Evolutionary conservation across 2,329 filamentous ascomycete species (phyloP).

Genomic region (Fusarium sp.): DNA sequence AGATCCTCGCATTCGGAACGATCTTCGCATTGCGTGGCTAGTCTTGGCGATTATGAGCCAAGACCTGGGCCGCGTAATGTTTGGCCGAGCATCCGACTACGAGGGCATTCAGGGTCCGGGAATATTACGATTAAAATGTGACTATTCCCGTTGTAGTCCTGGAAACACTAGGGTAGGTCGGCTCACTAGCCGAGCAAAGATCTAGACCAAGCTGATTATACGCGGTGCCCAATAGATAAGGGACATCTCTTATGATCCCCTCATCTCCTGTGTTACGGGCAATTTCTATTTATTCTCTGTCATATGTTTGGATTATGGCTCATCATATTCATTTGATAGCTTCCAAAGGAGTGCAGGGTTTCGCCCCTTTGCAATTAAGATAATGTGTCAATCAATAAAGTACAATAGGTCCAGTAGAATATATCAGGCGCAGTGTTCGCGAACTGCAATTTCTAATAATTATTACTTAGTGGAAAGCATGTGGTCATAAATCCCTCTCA

Average conservation of each 20-base stretch:
- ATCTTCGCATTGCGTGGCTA: conserved; percentile 8
- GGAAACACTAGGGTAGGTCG: not conserved
- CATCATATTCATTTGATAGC: not conserved
- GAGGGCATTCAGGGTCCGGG: not conserved
- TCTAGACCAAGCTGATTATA: not conserved
- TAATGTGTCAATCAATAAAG: too few relatives aligned
- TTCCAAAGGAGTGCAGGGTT: too few relatives aligned
- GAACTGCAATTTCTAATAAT: not conserved
- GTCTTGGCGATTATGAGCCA: conserved; percentile 26
- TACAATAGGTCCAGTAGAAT: not conserved
- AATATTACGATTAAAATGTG: not conserved
- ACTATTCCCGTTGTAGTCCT: not conserved
- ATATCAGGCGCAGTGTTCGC: not conserved
- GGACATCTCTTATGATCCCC: not conserved
- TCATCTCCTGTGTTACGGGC: not conserved
- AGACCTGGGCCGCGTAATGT: conserved; percentile 12
- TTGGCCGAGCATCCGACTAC: conserved; percentile 21
- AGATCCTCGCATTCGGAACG: not conserved
- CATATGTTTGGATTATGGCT: not conserved
- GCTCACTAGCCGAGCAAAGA: not conserved
- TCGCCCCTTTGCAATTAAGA: too few relatives aligned
- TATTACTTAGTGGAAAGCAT: not conserved
- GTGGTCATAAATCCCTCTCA: not conserved
- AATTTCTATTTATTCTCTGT: not conserved
- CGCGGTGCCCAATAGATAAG: not conserved